Evolutionary conservation across 75 land plant genomes (phyloP), one percentile per base, ranked within the genome.

Genomic region (Gnetum montanum): DNA sequence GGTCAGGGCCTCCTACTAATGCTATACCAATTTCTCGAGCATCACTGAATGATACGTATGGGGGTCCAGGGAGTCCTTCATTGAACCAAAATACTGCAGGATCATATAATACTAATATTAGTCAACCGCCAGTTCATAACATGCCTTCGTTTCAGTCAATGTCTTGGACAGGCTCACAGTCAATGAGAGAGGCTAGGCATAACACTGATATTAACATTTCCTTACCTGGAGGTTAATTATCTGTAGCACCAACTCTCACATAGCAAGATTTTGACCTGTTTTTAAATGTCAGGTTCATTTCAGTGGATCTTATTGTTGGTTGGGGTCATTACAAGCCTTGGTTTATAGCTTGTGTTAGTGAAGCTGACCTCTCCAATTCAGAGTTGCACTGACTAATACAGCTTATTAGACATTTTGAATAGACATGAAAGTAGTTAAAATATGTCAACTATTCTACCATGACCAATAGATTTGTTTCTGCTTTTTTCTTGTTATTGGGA

Each of bases 141-240:
- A 62, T 80, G 61, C 57, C 62, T 25, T 3, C 58, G 6, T 68
- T 38, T 31, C 57, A 37, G 53, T 40, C 57, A 34, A 56, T 50
- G 54, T 55, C 59, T 64, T 43, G 74, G 66, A 66, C 61, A 59
- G 69, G 57, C 56, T 66, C 58, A 30, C 64, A 38, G 40, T 68
- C 49, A 68, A 60, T 45, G 43, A 56, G 49, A 19, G 70, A 43
- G 43, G 48, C 35, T 3, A 53, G 36, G 55, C 55, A 53, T 53
- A 53, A 53, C 34, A 53, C 55, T 53, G 55, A 53, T 53, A 53
- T 53, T 31, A 53, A 53, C 37, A 33, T 53, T 3, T 33, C 55
- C 34, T 33, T 53, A 26, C 55, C 55, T 19, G 55, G 55, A 33
- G 55, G 55, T 13, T 53, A 53, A 53, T 13, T 31, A 6, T 20